A percentile compares a stretch with the other conserved stretches of the same genome.
These are phyloP conservation scores for Trichoderma orchidacearum DNA, from an alignment of 495 filamentous ascomycete species.

Conservation along the genomic window DNA sequence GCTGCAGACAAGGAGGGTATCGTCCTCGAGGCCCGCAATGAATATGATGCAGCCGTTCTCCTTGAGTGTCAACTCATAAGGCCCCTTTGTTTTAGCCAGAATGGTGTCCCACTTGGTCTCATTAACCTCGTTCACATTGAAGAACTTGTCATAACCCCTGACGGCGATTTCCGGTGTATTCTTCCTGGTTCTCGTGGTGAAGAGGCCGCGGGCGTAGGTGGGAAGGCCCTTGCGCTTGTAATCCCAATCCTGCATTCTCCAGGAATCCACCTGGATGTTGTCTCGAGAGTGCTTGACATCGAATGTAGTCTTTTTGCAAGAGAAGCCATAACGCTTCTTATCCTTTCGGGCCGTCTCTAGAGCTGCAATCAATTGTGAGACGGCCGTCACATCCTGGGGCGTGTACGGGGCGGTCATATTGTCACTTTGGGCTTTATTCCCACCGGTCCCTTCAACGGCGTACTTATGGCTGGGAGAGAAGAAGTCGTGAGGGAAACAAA, in stretches of 20 bases:
- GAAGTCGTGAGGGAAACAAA: neutral
- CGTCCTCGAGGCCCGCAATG: constrained; percentile 81
- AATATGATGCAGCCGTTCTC: constrained; percentile 99
- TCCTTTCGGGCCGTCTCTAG: constrained; percentile 43
- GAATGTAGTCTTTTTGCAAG: constrained; percentile 62
- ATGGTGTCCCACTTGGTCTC: constrained; percentile 76
- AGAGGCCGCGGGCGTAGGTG: constrained; percentile 83
- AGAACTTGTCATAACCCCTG: constrained; percentile 97
- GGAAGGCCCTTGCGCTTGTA: constrained; percentile 79
- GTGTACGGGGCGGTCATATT: constrained; percentile 29
- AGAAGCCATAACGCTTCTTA: constrained; percentile 35
- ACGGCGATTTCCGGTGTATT: constrained; percentile 62
- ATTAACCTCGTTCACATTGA: constrained; percentile 72
- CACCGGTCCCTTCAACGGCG: neutral
- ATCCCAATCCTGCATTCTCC: constrained; percentile 88
- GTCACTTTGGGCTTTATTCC: neutral
- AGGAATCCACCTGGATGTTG: constrained; percentile 63
- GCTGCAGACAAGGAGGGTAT: constrained; percentile 81
- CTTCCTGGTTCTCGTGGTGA: constrained; percentile 54
- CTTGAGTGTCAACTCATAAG: constrained; percentile 92
- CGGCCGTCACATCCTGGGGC: constrained; percentile 49
- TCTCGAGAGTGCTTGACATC: constrained; percentile 41
- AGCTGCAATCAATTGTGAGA: constrained; percentile 39
- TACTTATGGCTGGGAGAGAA: neutral
- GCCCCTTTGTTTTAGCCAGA: constrained; percentile 60